These are phyloP conservation scores for Diaporthe sp. DNA, from an alignment of 2,329 filamentous ascomycete genomes.

Conservation along the genomic window DNA sequence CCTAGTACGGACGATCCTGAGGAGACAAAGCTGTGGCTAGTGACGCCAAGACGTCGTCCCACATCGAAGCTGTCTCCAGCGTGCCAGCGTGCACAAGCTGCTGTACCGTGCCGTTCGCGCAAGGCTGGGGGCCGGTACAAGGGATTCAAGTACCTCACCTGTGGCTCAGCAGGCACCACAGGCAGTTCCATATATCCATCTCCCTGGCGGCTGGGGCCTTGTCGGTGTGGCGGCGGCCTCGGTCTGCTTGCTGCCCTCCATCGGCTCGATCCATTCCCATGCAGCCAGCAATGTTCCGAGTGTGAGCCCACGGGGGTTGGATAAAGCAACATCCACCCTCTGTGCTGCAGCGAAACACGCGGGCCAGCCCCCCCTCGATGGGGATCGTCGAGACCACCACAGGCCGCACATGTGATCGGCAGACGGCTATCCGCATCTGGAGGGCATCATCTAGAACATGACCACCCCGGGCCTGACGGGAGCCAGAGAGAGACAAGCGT, in stretches of 20 bases:
- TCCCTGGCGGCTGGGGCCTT: neutral
- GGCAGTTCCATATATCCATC: neutral
- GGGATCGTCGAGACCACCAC: neutral
- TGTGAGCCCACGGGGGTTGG: neutral
- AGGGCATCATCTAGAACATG: slow-evolving; percentile 5
- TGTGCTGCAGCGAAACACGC: neutral
- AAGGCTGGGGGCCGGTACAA: slow-evolving; percentile 1
- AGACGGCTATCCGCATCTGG: slow-evolving; percentile 25
- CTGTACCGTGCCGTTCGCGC: neutral
- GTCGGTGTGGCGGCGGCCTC: neutral
- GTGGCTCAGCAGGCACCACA: neutral
- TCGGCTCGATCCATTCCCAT: neutral
- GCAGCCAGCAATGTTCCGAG: neutral
- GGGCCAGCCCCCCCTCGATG: neutral
- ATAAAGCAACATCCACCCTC: neutral
- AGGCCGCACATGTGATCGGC: slow-evolving; percentile 11
- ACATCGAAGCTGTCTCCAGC: neutral
- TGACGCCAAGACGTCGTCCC: slow-evolving; percentile 21
- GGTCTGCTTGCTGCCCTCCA: neutral
- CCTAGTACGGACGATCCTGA: neutral
- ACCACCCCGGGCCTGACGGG: slow-evolving; percentile 6
- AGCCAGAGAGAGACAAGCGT: slow-evolving; percentile 8
- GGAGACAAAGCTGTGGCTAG: slow-evolving; percentile 21
- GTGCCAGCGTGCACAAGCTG: neutral
- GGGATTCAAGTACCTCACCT: neutral